Percentiles rank a stretch among this genome's conserved stretches.
phyloP scores from a whole-genome alignment of 1,284 basidiomycete species.

The Boletus mariae region DNA sequence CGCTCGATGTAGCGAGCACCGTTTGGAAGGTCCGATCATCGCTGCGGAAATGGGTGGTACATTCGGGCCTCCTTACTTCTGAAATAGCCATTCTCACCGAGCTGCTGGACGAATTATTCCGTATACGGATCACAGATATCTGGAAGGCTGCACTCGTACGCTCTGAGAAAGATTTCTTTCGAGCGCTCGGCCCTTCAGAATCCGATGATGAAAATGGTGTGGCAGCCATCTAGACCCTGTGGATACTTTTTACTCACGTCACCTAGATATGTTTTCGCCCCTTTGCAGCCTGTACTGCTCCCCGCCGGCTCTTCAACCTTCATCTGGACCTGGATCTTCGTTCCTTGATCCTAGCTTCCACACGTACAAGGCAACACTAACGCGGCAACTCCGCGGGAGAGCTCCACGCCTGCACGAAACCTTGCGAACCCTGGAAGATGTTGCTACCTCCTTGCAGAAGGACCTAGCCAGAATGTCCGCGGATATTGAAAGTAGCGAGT shows the following conservation, averaged over 20 bases:
- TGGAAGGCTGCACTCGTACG: conserved; percentile 49
- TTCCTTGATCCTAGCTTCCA: conserved; percentile 48
- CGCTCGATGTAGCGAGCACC: conserved; percentile 53
- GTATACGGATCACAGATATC: conserved; percentile 49
- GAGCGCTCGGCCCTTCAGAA: conserved; percentile 31
- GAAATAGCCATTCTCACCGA: conserved; percentile 43
- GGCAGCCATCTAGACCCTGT: conserved; percentile 4
- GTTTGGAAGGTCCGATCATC: conserved; percentile 63
- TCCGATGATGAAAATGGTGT: conserved; percentile 16
- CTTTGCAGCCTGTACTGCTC: conserved; percentile 53
- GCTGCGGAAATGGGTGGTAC: conserved; percentile 44
- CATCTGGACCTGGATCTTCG: conserved; percentile 37
- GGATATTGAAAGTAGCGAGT: conserved; percentile 30
- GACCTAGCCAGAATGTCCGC: conserved; percentile 50
- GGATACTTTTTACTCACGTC: conserved; percentile 9
- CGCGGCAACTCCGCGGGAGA: conserved; percentile 56
- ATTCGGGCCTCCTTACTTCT: conserved; percentile 38
- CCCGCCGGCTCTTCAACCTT: conserved; percentile 41
- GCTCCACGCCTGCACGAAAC: conserved; percentile 56
- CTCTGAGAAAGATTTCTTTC: conserved; percentile 45
- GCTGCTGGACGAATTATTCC: conserved; percentile 50
- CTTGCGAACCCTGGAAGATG: conserved; percentile 54
- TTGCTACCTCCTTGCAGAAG: conserved; percentile 50
- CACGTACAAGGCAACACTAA: conserved; percentile 53
- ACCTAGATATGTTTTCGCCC: conserved; percentile 45